Percentiles rank a stretch among this genome's conserved stretches.
These are phyloP conservation scores for Porphyrellus cyaneotinctus DNA, from an alignment of 768 basidiomycete genomes.

Conservation along the genomic window DNA sequence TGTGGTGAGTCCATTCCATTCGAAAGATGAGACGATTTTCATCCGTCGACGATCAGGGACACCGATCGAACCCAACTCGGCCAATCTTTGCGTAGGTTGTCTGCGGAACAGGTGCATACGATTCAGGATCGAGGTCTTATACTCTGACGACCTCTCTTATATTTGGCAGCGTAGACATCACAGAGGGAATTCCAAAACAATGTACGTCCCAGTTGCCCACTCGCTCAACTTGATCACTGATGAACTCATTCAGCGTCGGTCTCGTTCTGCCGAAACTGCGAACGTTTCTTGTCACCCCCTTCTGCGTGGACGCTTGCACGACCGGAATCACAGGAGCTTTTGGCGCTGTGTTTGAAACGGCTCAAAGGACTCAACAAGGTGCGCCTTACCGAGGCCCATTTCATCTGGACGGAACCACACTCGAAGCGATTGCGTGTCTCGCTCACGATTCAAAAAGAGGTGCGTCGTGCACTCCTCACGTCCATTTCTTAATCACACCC, in stretches of 20 bases:
- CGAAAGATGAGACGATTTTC: neutral
- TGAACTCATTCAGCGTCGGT: slow-evolving; percentile 58
- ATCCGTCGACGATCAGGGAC: slow-evolving; percentile 47
- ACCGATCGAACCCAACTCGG: slow-evolving; percentile 87
- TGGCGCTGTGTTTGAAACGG: slow-evolving; percentile 92
- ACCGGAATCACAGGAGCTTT: slow-evolving; percentile 88
- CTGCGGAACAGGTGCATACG: slow-evolving; percentile 74
- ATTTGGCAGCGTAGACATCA: slow-evolving; percentile 78
- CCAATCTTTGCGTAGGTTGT: slow-evolving; percentile 87
- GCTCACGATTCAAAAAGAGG: slow-evolving; percentile 98
- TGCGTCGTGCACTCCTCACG: slow-evolving; percentile 29
- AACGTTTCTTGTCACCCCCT: slow-evolving; percentile 92
- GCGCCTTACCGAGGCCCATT: slow-evolving; percentile 94
- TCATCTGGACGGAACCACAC: slow-evolving; percentile 99
- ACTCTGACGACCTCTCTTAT: neutral
- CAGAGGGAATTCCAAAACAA: slow-evolving; percentile 96
- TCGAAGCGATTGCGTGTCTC: slow-evolving; percentile 90
- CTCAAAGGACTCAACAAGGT: slow-evolving; percentile 93
- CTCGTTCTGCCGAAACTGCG: slow-evolving; percentile 93
- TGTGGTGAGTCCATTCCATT: slow-evolving; percentile 52
- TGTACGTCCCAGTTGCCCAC: slow-evolving; percentile 38
- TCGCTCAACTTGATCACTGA: neutral
- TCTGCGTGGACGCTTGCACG: slow-evolving; percentile 78
- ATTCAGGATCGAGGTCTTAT: neutral
- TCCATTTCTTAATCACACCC: neutral